Percentiles rank a stretch among this genome's conserved stretches.
phyloP scores from a whole-genome alignment of 345 rosid genomes.

The Rhodamnia argentea region DNA sequence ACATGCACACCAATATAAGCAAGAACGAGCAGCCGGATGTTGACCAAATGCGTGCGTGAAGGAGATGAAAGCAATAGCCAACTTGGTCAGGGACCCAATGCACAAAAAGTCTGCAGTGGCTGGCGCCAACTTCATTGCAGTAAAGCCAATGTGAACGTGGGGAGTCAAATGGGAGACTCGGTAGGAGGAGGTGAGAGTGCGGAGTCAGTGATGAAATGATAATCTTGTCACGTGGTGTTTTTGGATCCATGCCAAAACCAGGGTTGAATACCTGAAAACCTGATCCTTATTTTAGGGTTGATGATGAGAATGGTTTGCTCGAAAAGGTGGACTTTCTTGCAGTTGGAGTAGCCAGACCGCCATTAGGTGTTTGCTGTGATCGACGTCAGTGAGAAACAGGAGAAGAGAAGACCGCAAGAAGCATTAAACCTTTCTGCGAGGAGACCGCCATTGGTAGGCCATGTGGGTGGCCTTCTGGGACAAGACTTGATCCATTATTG shows the following conservation, averaged over 20 bases:
- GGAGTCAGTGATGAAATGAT: background rate
- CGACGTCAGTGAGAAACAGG: background rate
- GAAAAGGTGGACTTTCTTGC: background rate
- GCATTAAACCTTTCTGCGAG: background rate
- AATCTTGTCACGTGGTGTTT: background rate
- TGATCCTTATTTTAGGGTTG: background rate
- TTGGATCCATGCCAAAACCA: background rate
- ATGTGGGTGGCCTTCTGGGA: background rate
- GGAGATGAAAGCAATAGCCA: background rate
- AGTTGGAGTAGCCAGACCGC: background rate
- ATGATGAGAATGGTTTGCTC: background rate
- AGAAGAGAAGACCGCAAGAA: background rate
- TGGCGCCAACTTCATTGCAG: background rate
- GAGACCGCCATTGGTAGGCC: background rate
- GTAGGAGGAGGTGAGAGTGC: background rate
- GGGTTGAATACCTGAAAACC: background rate
- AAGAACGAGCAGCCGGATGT: background rate
- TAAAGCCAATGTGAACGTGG: background rate
- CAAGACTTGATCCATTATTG: background rate
- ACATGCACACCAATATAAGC: background rate
- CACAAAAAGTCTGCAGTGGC: constrained; percentile 1
- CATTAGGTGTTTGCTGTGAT: background rate
- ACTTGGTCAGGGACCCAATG: background rate
- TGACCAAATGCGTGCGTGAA: background rate
- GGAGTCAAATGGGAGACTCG: background rate